Percentiles rank a stretch among this genome's conserved stretches.
phyloP scores from a whole-genome alignment of 257 asterid species.

The Solanum ahanhuiri region DNA sequence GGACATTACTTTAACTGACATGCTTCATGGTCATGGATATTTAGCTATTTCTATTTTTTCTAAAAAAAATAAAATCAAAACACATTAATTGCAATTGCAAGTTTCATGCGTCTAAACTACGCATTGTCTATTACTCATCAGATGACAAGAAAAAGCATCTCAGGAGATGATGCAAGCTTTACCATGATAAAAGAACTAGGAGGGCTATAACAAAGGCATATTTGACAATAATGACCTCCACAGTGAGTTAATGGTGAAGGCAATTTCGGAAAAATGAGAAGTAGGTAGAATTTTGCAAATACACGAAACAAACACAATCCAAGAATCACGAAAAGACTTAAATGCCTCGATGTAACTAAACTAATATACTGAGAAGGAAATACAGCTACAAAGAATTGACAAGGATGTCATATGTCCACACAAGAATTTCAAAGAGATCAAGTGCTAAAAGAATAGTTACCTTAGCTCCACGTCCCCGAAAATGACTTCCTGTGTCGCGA shows the following conservation, averaged over 20 bases:
- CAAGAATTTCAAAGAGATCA: neutral
- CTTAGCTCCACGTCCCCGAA: neutral
- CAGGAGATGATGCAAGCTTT: neutral
- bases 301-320: neutral
- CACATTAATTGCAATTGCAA: neutral
- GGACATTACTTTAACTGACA: neutral
- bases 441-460: neutral
- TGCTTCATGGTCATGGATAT: neutral
- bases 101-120: neutral
- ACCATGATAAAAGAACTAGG: neutral
- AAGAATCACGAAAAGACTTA: neutral
- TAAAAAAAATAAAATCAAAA: neutral
- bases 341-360: neutral
- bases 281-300: neutral
- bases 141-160: neutral
- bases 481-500: neutral
- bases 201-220: neutral
- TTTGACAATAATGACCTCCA: neutral
- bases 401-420: neutral
- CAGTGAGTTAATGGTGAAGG: neutral
- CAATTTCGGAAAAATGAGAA: neutral
- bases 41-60: neutral
- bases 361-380: neutral
- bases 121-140: neutral
- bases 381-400: neutral